These are phyloP conservation scores for Phytophthora citrophthora DNA, from an alignment of 352 stramenopile species.

Conservation along the genomic window DNA sequence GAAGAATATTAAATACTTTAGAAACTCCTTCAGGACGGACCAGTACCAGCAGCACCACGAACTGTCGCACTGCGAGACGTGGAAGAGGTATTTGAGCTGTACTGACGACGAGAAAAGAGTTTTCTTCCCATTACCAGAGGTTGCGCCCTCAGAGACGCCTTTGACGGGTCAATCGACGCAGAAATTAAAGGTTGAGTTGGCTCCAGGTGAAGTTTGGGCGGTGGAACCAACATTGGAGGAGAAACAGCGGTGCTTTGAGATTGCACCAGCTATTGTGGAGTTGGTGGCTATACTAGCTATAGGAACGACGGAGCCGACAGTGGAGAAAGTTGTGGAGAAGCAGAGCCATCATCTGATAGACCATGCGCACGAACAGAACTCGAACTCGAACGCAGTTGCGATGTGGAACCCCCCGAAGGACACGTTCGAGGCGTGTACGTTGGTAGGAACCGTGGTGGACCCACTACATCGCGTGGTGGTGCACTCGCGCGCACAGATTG, in stretches of 20 bases:
- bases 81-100: conserved; percentile 51
- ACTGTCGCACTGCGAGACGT: conserved; percentile 58
- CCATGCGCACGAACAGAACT: conserved; percentile 21
- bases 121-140: conserved; percentile 51
- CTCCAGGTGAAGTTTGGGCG: conserved; percentile 35
- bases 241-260: conserved; percentile 33
- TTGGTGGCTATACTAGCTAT: conserved; percentile 37
- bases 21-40: conserved; percentile 66
- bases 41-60: conserved; percentile 77
- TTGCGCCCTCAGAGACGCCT: conserved; percentile 1
- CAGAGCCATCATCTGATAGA: conserved; percentile 27
- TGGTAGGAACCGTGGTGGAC: conserved; percentile 19
- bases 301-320: conserved; percentile 22
- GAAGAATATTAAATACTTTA: conserved; percentile 76
- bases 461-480: conserved; percentile 34
- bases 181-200: conserved; percentile 28
- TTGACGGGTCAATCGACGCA: not conserved
- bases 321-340: conserved; percentile 26
- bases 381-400: conserved; percentile 11
- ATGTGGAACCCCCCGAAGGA: conserved; percentile 28
- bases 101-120: conserved; percentile 47
- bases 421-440: conserved; percentile 35
- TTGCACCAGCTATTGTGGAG: conserved; percentile 35
- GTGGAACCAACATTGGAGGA: conserved; percentile 25
- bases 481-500: conserved; percentile 37